Conservation (phyloP, 2,329 filamentous ascomycete genomes). For the Pseudodiploospora longispora region DNA sequence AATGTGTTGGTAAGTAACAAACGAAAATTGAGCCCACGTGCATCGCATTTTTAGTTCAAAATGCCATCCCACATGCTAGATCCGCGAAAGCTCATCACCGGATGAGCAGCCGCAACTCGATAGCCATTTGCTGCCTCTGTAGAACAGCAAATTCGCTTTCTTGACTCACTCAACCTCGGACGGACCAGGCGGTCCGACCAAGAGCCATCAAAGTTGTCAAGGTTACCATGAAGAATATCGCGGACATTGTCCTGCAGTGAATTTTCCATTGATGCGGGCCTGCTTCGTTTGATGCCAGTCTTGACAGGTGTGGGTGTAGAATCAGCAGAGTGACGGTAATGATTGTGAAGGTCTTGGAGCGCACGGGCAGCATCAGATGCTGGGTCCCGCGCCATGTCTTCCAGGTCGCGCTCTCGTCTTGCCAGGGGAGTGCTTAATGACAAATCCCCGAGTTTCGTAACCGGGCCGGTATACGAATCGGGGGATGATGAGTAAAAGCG, state of each 20-base stretch:
- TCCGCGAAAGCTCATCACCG: conserved; percentile 42
- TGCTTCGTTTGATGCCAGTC: conserved; percentile 49
- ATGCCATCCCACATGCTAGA: conserved; percentile 62
- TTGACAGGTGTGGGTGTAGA: conserved; percentile 25
- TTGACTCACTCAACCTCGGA: conserved; percentile 37
- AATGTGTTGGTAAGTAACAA: no score
- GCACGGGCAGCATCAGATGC: conserved; percentile 48
- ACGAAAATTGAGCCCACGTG: no score
- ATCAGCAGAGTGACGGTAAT: conserved; percentile 29
- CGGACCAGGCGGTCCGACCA: conserved; percentile 33
- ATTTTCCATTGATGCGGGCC: conserved; percentile 50
- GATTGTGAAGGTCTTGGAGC: conserved; percentile 53
- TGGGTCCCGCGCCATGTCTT: conserved; percentile 33
- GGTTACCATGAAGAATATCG: conserved; percentile 43
- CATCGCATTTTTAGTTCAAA: conserved; percentile 35
- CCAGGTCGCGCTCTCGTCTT: conserved; percentile 38
- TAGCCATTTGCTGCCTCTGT: conserved; percentile 46
- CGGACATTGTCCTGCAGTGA: conserved; percentile 61
- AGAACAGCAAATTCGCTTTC: conserved; percentile 61
- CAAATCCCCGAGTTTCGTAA: conserved; percentile 43
- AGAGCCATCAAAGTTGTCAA: conserved; percentile 16
- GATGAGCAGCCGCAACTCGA: conserved; percentile 38
- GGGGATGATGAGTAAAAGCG: conserved; percentile 45
- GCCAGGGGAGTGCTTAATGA: conserved; percentile 40
- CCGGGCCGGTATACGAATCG: conserved; percentile 47